These are phyloP conservation scores for Colletotrichum sp. DNA, from an alignment of 2,329 filamentous ascomycete genomes.

Conservation along the genomic window DNA sequence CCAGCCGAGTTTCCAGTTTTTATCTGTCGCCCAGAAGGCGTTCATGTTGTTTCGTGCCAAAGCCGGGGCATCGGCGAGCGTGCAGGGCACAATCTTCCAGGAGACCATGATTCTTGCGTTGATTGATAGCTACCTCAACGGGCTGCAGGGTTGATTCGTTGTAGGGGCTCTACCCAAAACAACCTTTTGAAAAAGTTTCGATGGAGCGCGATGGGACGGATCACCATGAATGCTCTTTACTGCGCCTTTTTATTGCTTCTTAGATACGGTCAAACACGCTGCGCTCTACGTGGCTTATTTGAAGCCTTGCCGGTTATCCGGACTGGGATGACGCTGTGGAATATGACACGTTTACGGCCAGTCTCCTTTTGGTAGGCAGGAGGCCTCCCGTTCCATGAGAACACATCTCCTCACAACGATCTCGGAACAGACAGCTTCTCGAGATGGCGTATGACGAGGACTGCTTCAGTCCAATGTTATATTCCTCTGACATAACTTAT, in stretches of 20 bases:
- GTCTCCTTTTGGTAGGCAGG: neutral
- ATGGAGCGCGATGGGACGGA: neutral
- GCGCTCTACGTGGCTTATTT: neutral
- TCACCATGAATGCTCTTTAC: neutral
- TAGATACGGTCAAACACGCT: neutral
- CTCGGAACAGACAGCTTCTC: neutral
- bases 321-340: neutral
- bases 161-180: neutral
- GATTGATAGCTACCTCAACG: neutral
- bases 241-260: neutral
- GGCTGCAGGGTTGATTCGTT: neutral
- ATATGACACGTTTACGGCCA: neutral
- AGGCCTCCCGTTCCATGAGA: neutral
- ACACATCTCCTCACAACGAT: neutral
- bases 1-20: slow-evolving; percentile 25
- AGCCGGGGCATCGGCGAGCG: slow-evolving; percentile 22
- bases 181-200: neutral
- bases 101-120: neutral
- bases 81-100: slow-evolving; percentile 19
- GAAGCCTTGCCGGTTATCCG: neutral
- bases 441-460: neutral
- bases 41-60: slow-evolving; percentile 28
- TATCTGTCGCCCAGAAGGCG: slow-evolving; percentile 26
- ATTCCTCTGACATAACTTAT: neutral
- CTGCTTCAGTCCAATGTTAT: fast-evolving